Evolutionary conservation across 2,329 filamentous ascomycete species (phyloP).

Genomic region (Colletotrichum falcatum): DNA sequence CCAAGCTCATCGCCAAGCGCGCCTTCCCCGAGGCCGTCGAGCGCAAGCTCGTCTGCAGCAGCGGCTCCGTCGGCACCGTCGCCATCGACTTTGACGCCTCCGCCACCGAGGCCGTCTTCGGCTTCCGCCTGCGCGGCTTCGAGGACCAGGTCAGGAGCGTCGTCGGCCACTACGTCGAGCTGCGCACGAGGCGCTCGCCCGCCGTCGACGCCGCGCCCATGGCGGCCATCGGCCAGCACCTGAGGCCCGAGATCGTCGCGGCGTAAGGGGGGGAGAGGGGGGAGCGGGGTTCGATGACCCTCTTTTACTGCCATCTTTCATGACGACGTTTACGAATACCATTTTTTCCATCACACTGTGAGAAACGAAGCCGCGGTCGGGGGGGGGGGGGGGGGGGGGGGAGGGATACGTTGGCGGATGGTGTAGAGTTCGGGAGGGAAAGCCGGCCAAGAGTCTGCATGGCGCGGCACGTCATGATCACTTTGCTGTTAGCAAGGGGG

Average conservation of each 20-base stretch:
- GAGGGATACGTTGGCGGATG: no score
- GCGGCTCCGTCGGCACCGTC: conserved; percentile 27
- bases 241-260: conserved; percentile 22
- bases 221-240: not conserved
- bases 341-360: no score
- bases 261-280: no score
- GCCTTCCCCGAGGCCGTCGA: conserved; percentile 44
- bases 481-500: not conserved
- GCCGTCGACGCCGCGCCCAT: not conserved
- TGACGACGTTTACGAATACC: conserved; percentile 7
- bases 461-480: not conserved
- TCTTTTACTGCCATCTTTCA: not conserved
- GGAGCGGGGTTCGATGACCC: no score
- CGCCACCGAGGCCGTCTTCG: conserved; percentile 49
- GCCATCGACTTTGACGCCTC: conserved; percentile 44
- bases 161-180: conserved; percentile 50
- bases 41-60: conserved; percentile 27
- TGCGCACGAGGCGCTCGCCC: conserved; percentile 39
- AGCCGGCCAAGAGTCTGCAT: not conserved
- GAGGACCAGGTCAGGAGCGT: conserved; percentile 52
- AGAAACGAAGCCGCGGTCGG: no score
- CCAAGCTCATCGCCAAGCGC: conserved; percentile 51
- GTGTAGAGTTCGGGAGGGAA: no score
- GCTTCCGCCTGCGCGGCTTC: conserved; percentile 48
- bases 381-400: not conserved